Base-by-base conservation (phyloP, 2,329 filamentous ascomycete genomes). In the Zymoseptoria tritici region DNA sequence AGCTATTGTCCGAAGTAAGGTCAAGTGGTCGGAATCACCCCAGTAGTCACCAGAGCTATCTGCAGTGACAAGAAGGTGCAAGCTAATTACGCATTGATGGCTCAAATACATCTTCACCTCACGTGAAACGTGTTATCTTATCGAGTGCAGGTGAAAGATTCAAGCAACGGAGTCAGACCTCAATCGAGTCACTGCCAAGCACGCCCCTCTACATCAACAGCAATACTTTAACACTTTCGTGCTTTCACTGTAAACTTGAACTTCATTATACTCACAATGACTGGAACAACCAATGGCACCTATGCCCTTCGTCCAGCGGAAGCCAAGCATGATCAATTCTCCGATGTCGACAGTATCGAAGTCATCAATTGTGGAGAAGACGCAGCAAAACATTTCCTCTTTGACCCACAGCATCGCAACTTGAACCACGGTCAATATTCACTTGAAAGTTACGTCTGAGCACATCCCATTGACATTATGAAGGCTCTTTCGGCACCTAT, bases 401-500 rank as follows among this genome's bases (percentile, higher is more conserved):
- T 92, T 60, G 83, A 85, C 54, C 79, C 83, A 0, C 78, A 78
- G n/a, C 91, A 84, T 72, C 80, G 78, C 56, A 91, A 91, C 70
- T 76, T 95, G 57, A 95, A 95, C 72, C 88, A 95, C 70, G 90
- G 89, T 89, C 76, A 65, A 71, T 61, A 52, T 59, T 31, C 53
- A 16, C 7, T 22, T 16, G 49, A 52, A 57, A 42, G 49, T 51
- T 16, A 52, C 26, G 26, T 20, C 11, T 24, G 19, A 54, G 16
- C 20, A 56, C 22, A 29, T 4, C 16, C 29, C 11, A 49, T 51
- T 62, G 21, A 63, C 29, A 22, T 22, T 3, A 11, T 11, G 16
- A 21, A 85, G 88, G 90, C 54, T 95, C 91, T 0, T 96, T 90
- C 71, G 92, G 92, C 36, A 86, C 87, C 1, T 85, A 87, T 67